Evolutionary conservation across 73 alveolate genomes (phyloP).

Genomic region (Blepharisma stoltei): DNA sequence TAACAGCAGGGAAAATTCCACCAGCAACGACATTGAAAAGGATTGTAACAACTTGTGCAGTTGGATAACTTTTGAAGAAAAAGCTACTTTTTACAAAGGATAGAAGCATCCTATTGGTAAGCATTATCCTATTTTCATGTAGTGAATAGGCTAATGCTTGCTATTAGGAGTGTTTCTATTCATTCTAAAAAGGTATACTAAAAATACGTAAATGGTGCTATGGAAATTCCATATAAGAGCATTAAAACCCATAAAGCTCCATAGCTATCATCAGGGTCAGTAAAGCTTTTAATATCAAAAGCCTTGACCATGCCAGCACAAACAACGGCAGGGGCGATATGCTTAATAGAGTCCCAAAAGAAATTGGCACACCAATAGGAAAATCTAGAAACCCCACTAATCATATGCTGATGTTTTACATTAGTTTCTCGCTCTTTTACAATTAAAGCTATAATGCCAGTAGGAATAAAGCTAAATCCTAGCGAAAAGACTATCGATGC

Average conservation of each 20-base stretch:
- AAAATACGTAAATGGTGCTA: slow-evolving; percentile 83
- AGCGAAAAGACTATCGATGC: slow-evolving; percentile 71
- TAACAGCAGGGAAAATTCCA: slow-evolving; percentile 34
- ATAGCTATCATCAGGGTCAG: slow-evolving; percentile 41
- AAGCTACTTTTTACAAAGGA: no score
- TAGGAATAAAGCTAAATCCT: slow-evolving; percentile 93
- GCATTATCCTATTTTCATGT: no score
- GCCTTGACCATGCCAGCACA: slow-evolving; percentile 36
- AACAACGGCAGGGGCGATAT: slow-evolving; percentile 62
- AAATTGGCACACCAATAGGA: slow-evolving; percentile 87
- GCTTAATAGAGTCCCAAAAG: slow-evolving; percentile 67
- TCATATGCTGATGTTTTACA: slow-evolving; percentile 85
- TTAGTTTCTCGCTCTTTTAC: slow-evolving; percentile 92
- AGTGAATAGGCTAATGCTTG: no score
- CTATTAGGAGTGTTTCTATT: no score
- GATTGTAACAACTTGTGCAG: slow-evolving; percentile 64
- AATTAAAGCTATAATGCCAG: slow-evolving; percentile 81
- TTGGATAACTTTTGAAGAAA: slow-evolving; percentile 61
- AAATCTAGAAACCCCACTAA: slow-evolving; percentile 78
- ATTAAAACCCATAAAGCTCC: slow-evolving; percentile 62
- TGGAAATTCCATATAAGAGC: slow-evolving; percentile 78
- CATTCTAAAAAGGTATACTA: no score
- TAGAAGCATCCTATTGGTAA: no score
- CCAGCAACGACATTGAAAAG: slow-evolving; percentile 73
- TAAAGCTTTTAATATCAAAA: slow-evolving; percentile 21